Percentiles rank a stretch among this genome's conserved stretches.
These are phyloP conservation scores for Linnemannia schmuckeri DNA, from an alignment of 192 early-diverging fungal species.

Conservation along the genomic window DNA sequence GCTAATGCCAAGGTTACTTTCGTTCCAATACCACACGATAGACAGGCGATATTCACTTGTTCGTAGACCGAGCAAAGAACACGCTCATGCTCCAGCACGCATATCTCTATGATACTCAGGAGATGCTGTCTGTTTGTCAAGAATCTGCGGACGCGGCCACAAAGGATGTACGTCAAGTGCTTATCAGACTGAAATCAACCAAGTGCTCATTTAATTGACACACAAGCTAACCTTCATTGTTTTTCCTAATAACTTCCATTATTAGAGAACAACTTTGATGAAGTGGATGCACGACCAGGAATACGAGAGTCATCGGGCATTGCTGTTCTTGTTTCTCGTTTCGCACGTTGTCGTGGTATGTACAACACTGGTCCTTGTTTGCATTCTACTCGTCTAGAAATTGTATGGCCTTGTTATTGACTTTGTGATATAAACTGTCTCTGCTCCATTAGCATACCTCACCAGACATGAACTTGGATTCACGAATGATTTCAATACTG, in stretches of 20 bases:
- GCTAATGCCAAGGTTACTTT: neutral
- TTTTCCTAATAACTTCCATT: neutral
- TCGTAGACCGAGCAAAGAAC: conserved; percentile 28
- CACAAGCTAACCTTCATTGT: no score
- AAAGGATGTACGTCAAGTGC: conserved; percentile 26
- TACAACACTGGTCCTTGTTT: neutral
- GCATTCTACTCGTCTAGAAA: neutral
- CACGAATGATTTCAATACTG: conserved; percentile 28
- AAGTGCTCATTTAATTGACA: neutral
- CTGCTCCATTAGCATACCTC: conserved; percentile 29
- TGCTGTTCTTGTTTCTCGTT: conserved; percentile 45
- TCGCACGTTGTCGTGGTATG: conserved; percentile 47
- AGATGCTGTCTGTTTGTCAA: conserved; percentile 35
- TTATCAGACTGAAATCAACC: neutral
- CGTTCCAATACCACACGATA: neutral
- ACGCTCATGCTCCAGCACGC: conserved; percentile 41
- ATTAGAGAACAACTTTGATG: conserved; percentile 32
- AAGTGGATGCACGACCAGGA: conserved; percentile 53
- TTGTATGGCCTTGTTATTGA: neutral
- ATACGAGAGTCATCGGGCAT: conserved; percentile 44
- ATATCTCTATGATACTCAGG: conserved; percentile 30
- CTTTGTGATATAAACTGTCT: neutral
- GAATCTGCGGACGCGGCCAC: conserved; percentile 18
- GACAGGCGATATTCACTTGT: conserved; percentile 42
- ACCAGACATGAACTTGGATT: conserved; percentile 41